Evolutionary conservation across 306 rosid species (phyloP).

Genomic region (Abrus pulchellus): DNA sequence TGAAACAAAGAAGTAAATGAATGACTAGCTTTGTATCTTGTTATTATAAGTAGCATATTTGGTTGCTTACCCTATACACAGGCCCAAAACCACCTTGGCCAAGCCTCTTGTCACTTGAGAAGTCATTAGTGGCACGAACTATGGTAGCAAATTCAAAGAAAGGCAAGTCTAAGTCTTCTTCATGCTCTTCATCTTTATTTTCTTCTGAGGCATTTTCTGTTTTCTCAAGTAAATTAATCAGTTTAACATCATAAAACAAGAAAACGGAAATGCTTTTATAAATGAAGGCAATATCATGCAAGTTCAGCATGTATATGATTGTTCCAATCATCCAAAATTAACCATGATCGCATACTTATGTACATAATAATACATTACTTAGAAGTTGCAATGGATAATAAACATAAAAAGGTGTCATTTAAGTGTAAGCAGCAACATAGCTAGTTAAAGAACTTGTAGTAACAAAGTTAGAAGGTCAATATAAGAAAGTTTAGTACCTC

Average conservation of each 20-base stretch:
- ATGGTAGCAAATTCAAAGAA: conserved; percentile 48
- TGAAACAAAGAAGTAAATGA: neutral
- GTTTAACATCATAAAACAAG: neutral
- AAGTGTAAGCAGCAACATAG: neutral
- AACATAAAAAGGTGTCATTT: neutral
- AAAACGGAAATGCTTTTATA: neutral
- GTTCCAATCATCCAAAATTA: neutral
- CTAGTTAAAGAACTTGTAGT: neutral
- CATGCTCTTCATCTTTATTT: conserved; percentile 23
- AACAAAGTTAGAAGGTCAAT: neutral
- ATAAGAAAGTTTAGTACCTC: conserved; percentile 16
- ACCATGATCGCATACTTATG: neutral
- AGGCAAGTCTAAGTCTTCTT: conserved; percentile 61
- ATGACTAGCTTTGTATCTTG: neutral
- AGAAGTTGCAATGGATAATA: neutral
- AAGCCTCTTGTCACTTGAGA: conserved; percentile 52
- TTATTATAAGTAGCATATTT: neutral
- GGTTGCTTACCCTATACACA: conserved; percentile 48
- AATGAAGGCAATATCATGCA: neutral
- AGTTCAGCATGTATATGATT: neutral
- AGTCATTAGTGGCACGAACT: conserved; percentile 52
- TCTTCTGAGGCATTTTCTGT: neutral
- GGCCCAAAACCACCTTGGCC: conserved; percentile 65
- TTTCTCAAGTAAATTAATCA: conserved; percentile 11
- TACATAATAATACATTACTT: no score